Conservation (phyloP, 495 filamentous ascomycete genomes). For the Podospora australis region DNA sequence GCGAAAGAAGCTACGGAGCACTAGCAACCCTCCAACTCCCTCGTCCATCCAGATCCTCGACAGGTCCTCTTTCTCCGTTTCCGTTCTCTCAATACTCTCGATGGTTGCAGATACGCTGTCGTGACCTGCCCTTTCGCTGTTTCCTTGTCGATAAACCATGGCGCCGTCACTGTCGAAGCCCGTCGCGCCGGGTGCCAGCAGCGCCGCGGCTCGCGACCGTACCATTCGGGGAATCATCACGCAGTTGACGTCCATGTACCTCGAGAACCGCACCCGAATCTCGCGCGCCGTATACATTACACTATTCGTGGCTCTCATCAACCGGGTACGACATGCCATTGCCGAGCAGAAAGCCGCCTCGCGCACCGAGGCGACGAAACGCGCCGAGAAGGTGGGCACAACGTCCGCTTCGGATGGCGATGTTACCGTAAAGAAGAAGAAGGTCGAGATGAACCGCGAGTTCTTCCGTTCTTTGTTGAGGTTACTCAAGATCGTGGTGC, state of each 20-base stretch:
- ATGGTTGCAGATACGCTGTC: constrained; percentile 1
- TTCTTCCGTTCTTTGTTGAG: constrained; percentile 83
- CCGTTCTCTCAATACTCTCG: no score
- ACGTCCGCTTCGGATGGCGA: constrained; percentile 38
- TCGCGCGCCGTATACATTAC: constrained; percentile 87
- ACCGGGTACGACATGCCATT: constrained; percentile 87
- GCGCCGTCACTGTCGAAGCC: constrained; percentile 87
- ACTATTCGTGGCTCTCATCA: constrained; percentile 80
- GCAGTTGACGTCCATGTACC: constrained; percentile 68
- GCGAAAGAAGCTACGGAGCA: no score
- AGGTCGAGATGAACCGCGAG: constrained; percentile 88
- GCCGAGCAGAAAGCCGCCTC: constrained; percentile 88
- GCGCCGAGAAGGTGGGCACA: constrained; percentile 50
- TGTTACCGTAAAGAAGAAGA: constrained; percentile 53
- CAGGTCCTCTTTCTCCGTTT: constrained; percentile 7
- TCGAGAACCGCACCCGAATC: constrained; percentile 78
- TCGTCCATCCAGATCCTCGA: no score
- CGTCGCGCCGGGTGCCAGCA: constrained; percentile 27
- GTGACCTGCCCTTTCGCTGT: not conserved
- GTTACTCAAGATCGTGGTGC: constrained; percentile 80
- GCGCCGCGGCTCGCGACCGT: constrained; percentile 49
- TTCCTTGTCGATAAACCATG: constrained; percentile 9
- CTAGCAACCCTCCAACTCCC: no score
- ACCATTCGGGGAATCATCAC: constrained; percentile 69
- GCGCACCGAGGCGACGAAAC: constrained; percentile 58